Evolutionary conservation across 345 rosid species (phyloP), one percentile per base, ranked within the genome.

Genomic region (Gossypioides kirkii): DNA sequence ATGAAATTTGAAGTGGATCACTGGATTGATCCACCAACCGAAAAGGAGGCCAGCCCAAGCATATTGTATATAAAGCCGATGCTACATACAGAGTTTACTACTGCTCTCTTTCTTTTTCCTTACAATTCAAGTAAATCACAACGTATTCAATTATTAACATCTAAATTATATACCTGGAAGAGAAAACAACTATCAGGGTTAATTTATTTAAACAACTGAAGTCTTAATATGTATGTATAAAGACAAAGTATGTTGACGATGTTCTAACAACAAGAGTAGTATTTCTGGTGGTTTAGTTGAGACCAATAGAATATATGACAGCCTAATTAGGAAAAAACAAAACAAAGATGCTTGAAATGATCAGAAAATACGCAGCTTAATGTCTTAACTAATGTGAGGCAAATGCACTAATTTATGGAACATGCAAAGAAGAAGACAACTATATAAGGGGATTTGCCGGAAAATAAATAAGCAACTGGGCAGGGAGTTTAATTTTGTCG

Each of bases 301-400:
- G 11, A 56, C 16, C 32, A 23, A 50, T 50, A 22, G 61, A 56
- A 43, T 7, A 6, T 16, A 28, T 55, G 13, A 54, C 4, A 7
- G 11, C 0, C 10, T 53, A 7, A 16, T 38, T n/a, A 8, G 18
- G 38, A 16, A 28, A 13, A 36, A n/a, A 62, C n/a, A 41, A 43
- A 36, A 65, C 36, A 65, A 25, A 43, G 50, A 64, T 18, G 52
- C 69, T 65, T 22, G 36, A 65, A 45, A 65, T 65, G 6, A 56
- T 23, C 61, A 43, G 52, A 45, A 45, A 65, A 45, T 18, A 4
- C 17, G 49, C 8, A 63, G 50, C 28, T 62, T 36, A n/a, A 50
- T 63, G 28, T 64, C 69, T 23, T 9, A 45, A 23, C 10, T 3
- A 45, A 7, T 45, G 52, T 8, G 10, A 45, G 54, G 5, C 55